Evolutionary conservation across 176 grass and related monocot species (phyloP).

Genomic region (Bonia amplexicaulis): DNA sequence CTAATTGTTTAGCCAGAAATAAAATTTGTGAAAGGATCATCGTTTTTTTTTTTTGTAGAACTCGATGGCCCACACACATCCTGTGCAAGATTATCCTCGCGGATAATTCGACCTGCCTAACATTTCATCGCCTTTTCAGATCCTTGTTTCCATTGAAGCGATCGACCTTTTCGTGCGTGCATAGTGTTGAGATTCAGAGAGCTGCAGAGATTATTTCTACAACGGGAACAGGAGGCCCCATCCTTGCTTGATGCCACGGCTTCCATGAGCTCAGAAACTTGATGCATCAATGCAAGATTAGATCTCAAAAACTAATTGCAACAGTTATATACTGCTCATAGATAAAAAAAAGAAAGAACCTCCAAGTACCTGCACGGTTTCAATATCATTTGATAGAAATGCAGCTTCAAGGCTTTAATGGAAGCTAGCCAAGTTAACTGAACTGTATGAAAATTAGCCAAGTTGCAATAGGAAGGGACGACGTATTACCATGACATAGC

Average conservation of each 20-base stretch:
- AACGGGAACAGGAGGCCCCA: background rate
- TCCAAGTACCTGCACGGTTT: background rate
- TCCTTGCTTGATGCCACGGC: background rate
- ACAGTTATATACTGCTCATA: background rate
- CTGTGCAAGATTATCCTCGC: slow-evolving; percentile 28
- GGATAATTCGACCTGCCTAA: slow-evolving; percentile 41
- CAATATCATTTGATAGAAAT: background rate
- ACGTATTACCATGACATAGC: background rate
- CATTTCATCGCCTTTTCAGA: slow-evolving; percentile 2
- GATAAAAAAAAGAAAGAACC: background rate
- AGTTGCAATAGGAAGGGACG: background rate
- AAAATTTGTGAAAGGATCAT: background rate
- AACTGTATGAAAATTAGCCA: background rate
- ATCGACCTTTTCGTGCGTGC: slow-evolving; percentile 3
- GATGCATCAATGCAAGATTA: background rate
- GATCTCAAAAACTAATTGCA: background rate
- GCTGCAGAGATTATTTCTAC: background rate
- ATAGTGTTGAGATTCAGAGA: slow-evolving; percentile 29
- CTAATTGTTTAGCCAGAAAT: slow-evolving; percentile 34
- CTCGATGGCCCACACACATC: background rate
- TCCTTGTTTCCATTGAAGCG: background rate
- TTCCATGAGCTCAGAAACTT: background rate
- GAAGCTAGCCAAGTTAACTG: background rate
- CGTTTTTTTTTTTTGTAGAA: background rate
- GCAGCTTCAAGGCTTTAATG: background rate